A percentile compares a stretch with the other conserved stretches of the same genome.
Evolutionary conservation across 768 basidiomycete genomes (phyloP).

Genomic region (Candolleomyces efflorescens): DNA sequence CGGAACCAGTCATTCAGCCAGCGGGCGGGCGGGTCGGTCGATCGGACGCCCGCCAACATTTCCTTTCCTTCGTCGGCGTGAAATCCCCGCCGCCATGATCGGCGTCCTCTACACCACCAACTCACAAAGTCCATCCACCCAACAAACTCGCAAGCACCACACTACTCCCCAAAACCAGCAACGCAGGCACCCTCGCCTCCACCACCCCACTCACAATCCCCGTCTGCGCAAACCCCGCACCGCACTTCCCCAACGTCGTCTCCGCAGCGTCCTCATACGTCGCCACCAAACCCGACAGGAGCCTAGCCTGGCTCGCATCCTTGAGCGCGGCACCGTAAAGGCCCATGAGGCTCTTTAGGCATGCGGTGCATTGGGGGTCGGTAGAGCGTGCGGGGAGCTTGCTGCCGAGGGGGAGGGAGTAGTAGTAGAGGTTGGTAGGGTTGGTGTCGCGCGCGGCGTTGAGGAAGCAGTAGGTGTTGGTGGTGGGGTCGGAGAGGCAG

Average conservation of each 20-base stretch:
- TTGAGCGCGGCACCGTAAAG: constrained; percentile 45
- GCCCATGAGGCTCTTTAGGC: constrained; percentile 56
- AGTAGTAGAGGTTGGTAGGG: constrained; percentile 70
- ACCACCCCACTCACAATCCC: constrained; percentile 11
- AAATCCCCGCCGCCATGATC: neutral
- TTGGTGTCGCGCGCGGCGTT: constrained; percentile 53
- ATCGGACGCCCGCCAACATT: neutral
- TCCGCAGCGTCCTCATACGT: constrained; percentile 49
- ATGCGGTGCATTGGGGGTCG: constrained; percentile 55
- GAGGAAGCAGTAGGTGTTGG: constrained; percentile 71
- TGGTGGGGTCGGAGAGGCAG: constrained; percentile 53
- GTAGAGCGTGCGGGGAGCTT: constrained; percentile 43
- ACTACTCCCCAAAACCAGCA: neutral
- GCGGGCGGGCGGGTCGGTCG: too few species aligned
- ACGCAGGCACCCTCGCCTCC: neutral
- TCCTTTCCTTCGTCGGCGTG: neutral
- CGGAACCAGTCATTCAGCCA: neutral
- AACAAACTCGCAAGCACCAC: neutral
- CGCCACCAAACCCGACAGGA: constrained; percentile 32
- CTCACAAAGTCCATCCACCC: neutral
- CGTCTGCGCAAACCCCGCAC: constrained; percentile 40
- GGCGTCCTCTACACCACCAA: neutral
- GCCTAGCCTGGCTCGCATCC: constrained; percentile 15
- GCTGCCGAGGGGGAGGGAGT: constrained; percentile 59
- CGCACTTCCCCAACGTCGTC: constrained; percentile 46